Percentiles rank a stretch among this genome's conserved stretches.
Conservation (phyloP, 305 asterid species). For the Nicotiana rustica region DNA sequence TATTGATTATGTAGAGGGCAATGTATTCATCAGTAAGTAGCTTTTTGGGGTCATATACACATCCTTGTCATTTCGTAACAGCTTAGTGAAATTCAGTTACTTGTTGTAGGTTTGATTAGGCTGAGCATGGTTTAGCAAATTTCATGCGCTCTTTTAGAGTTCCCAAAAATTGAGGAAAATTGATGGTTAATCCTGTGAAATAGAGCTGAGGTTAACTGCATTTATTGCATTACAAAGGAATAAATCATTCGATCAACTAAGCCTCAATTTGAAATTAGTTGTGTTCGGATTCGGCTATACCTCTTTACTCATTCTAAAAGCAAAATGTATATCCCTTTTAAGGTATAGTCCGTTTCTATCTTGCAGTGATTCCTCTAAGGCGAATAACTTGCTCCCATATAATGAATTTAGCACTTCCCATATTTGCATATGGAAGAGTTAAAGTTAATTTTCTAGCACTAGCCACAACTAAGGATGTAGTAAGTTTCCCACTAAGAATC, state of each 20-base stretch:
- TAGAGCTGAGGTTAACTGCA: too few relatives aligned
- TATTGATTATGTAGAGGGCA: not conserved
- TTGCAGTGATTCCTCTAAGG: not conserved
- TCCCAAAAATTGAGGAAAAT: not conserved
- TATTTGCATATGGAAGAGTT: not conserved
- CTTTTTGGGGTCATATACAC: not conserved
- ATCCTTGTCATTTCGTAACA: not conserved
- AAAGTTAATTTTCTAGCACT: not conserved
- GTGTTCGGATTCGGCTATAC: too few relatives aligned
- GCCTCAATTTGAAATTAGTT: too few relatives aligned
- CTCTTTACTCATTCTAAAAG: too few relatives aligned
- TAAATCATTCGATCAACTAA: too few relatives aligned
- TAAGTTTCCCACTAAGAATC: not conserved
- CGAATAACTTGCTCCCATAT: not conserved
- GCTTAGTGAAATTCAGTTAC: not conserved
- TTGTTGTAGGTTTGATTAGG: not conserved
- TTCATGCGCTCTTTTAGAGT: constrained; percentile 19
- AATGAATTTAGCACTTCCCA: not conserved
- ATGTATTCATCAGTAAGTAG: not conserved
- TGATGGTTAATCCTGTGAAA: too few relatives aligned
- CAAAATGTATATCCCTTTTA: not conserved
- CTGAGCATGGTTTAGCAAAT: not conserved
- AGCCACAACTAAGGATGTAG: not conserved
- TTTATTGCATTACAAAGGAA: too few relatives aligned
- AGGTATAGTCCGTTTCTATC: not conserved